Conservation (phyloP, 768 basidiomycete genomes). For the Amanita inopinata region DNA sequence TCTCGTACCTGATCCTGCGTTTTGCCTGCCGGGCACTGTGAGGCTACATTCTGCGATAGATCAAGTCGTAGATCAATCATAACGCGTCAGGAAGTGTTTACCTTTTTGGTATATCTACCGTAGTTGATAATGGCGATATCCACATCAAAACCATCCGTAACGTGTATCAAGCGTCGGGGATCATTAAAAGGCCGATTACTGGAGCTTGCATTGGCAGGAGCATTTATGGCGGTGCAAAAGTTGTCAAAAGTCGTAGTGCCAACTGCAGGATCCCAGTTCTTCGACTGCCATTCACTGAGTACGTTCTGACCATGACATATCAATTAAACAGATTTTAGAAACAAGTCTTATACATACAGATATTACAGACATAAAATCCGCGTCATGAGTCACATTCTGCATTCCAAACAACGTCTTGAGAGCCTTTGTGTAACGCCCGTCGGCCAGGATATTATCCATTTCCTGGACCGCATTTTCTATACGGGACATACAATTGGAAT, state of each 20-base stretch:
- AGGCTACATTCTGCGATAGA: not conserved
- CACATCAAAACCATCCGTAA: slow-evolving; percentile 37
- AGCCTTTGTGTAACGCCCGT: slow-evolving; percentile 32
- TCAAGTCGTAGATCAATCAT: not conserved
- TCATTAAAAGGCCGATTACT: slow-evolving; percentile 36
- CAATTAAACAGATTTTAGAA: not conserved
- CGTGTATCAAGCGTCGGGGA: slow-evolving; percentile 33
- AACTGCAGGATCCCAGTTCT: slow-evolving; percentile 78
- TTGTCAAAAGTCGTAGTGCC: slow-evolving; percentile 53
- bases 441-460: slow-evolving; percentile 53
- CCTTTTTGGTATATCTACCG: slow-evolving; percentile 67
- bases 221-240: slow-evolving; percentile 53
- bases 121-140: slow-evolving; percentile 64
- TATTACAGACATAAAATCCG: slow-evolving; percentile 68
- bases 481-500: slow-evolving; percentile 49
- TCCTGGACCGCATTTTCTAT: slow-evolving; percentile 46
- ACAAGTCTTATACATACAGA: slow-evolving; percentile 30
- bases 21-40: not conserved
- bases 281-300: slow-evolving; percentile 69
- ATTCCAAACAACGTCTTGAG: slow-evolving; percentile 78
- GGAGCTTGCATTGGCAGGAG: slow-evolving; percentile 27
- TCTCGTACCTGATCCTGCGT: slow-evolving; percentile 40
- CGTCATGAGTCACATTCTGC: slow-evolving; percentile 52
- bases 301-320: slow-evolving; percentile 33
- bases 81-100: slow-evolving; percentile 16